Evolutionary conservation across 1,139 yeast genomes (phyloP), one percentile per base, ranked within the genome.

Genomic region (Debaryomyces psychrophilus): DNA sequence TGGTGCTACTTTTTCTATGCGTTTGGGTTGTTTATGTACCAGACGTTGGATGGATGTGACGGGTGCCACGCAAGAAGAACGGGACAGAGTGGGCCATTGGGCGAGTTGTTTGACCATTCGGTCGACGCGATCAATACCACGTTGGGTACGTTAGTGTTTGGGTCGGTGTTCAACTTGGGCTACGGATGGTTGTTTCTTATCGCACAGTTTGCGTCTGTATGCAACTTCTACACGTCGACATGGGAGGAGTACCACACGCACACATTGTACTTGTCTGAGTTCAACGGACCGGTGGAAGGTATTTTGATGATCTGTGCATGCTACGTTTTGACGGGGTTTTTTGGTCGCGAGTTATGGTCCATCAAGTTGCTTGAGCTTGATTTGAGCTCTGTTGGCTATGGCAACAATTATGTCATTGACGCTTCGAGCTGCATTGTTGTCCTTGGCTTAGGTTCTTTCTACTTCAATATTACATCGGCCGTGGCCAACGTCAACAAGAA

Each of bases 161-260:
- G 83, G 4, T 82, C 95, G 2, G 90, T 82, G 8, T 74, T 85
- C 35, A 85, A 86, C 48, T 71, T 87, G 65, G 95, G 96, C 0
- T 85, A 81, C 58, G 81, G 87, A 5, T 79, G 83, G 70, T 59
- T 79, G 51, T 71, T 87, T 37, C 61, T 89, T 49, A 54, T 83
- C 44, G 69, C 89, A 9, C 97, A 90, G 63, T 87, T 90, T 65
- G 86, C 87, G 7, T 73, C 92, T 6, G 77, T 90, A 43, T 78
- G 85, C 55, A 92, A 92, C 67, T 92, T 92, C 62, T 92, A 90
- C 62, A 68, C 89, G 47, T 85, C 95, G 40, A 92, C 98, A 0
- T 92, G 98, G 98, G 98, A 92, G 68, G 97, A 90, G 62, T 92
- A 81, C 63, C 95, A 90, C 60, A 92, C 98, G 1, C 96, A 90